phyloP scores from a whole-genome alignment of 2,329 filamentous ascomycete genomes.

The Paecilomyces variotii region DNA sequence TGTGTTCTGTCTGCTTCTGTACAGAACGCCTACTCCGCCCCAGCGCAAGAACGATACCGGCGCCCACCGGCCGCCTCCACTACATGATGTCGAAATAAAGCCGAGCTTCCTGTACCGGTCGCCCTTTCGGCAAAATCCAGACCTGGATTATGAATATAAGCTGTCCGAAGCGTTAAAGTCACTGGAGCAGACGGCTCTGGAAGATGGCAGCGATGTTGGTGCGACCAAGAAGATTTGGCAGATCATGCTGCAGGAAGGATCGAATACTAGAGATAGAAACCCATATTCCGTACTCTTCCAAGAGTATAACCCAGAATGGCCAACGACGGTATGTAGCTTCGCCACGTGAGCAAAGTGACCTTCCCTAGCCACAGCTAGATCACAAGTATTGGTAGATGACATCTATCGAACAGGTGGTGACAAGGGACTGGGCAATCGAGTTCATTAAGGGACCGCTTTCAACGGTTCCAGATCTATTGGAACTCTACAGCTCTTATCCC shows the following conservation, averaged over 20 bases:
- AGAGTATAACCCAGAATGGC: slow-evolving; percentile 19
- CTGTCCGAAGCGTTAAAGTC: slow-evolving; percentile 15
- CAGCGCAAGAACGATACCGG: background rate
- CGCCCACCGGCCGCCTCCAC: background rate
- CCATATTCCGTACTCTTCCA: slow-evolving; percentile 19
- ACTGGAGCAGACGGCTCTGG: slow-evolving; percentile 13
- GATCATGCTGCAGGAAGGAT: slow-evolving; percentile 16
- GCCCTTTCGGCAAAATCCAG: slow-evolving; percentile 18
- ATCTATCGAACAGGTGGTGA: slow-evolving; percentile 14
- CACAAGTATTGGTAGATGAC: background rate
- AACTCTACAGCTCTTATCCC: slow-evolving; percentile 22
- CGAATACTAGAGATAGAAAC: slow-evolving; percentile 9
- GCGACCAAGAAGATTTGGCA: slow-evolving; percentile 22
- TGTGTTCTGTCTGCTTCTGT: too few relatives aligned
- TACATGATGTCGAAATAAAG: slow-evolving; percentile 7
- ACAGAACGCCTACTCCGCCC: background rate
- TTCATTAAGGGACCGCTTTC: slow-evolving; percentile 17
- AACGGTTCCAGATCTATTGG: slow-evolving; percentile 19
- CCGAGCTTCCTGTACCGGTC: slow-evolving; percentile 22
- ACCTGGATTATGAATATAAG: slow-evolving; percentile 18
- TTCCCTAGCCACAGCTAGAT: background rate
- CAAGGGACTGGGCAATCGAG: slow-evolving; percentile 16
- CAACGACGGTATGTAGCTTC: slow-evolving; percentile 15
- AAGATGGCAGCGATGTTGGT: slow-evolving; percentile 4
- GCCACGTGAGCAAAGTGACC: background rate